A percentile compares a stretch with the other conserved stretches of the same genome.
Evolutionary conservation across 140 eudicot species (phyloP).

Genomic region (Anethum foeniculum): DNA sequence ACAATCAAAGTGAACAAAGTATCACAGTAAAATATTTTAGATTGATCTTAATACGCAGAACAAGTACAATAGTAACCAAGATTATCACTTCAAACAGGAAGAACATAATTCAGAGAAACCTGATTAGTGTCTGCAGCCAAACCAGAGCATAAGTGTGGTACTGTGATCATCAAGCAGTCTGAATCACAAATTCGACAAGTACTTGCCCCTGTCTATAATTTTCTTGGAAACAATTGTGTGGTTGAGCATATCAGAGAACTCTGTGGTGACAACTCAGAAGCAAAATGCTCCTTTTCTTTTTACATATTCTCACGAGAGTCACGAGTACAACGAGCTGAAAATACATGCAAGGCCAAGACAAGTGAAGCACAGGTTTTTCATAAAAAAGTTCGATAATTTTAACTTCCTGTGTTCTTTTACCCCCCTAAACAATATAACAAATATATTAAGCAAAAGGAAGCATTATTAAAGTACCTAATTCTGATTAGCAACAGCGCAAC

Average conservation of each 20-base stretch:
- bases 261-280: neutral
- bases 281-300: neutral
- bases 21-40: neutral
- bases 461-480: neutral
- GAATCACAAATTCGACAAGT: neutral
- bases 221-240: neutral
- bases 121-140: neutral
- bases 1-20: neutral
- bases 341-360: neutral
- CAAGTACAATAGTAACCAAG: neutral
- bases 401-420: neutral
- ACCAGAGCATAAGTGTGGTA: neutral
- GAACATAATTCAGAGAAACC: neutral
- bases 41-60: neutral
- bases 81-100: neutral
- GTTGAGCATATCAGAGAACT: constrained; percentile 2
- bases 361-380: neutral
- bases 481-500: neutral
- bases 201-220: neutral
- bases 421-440: neutral
- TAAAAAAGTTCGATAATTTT: neutral
- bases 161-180: neutral
- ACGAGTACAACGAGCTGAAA: neutral
- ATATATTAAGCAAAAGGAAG: neutral
- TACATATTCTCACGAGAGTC: neutral